Percentiles rank a stretch among this genome's conserved stretches.
These are phyloP conservation scores for Diplocarpon rosae DNA, from an alignment of 2,329 filamentous ascomycete species.

Conservation along the genomic window DNA sequence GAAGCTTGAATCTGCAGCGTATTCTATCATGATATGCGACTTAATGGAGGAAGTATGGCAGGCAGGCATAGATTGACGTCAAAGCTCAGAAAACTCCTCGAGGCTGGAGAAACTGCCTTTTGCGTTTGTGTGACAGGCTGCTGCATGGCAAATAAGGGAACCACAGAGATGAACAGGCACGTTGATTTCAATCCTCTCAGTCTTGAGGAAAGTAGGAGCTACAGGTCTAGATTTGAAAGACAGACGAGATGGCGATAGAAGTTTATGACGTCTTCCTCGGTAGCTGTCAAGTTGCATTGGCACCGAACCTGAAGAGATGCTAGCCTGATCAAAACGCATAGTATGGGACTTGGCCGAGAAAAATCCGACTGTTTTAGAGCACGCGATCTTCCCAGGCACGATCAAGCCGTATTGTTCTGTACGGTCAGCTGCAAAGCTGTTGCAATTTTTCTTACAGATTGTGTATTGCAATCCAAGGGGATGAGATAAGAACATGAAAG, in stretches of 20 bases:
- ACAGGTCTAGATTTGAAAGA: slow-evolving; percentile 11
- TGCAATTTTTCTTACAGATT: no score
- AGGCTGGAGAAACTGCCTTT: slow-evolving; percentile 17
- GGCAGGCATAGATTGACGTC: slow-evolving; percentile 7
- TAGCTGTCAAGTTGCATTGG: slow-evolving; percentile 11
- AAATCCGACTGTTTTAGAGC: background rate
- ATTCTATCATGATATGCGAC: slow-evolving; percentile 17
- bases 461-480: no score
- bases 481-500: background rate
- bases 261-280: slow-evolving; percentile 10
- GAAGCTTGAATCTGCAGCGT: slow-evolving; percentile 14
- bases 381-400: no score
- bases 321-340: slow-evolving; percentile 10
- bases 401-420: no score
- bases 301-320: background rate
- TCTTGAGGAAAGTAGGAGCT: background rate
- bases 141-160: slow-evolving; percentile 21
- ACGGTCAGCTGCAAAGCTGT: no score
- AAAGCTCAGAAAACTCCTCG: slow-evolving; percentile 13
- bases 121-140: slow-evolving; percentile 12
- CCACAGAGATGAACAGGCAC: slow-evolving; percentile 12
- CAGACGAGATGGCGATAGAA: slow-evolving; percentile 14
- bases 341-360: slow-evolving; percentile 11
- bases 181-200: slow-evolving; percentile 18
- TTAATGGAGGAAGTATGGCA: slow-evolving; percentile 8